These are phyloP conservation scores for Bacidia rubella DNA, from an alignment of 495 filamentous ascomycete species.

Conservation along the genomic window DNA sequence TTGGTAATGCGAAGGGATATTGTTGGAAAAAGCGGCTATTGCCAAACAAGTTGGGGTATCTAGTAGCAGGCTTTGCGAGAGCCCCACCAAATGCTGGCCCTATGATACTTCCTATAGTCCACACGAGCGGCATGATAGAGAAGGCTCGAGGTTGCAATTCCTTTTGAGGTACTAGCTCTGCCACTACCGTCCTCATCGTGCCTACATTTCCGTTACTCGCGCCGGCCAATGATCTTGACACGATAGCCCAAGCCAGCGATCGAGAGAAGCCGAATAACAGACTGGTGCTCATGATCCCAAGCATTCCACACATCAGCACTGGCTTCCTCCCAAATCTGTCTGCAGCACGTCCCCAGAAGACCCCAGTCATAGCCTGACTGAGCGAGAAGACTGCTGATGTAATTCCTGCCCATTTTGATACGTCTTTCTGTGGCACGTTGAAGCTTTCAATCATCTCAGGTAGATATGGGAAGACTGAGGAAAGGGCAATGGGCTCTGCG, in stretches of 20 bases:
- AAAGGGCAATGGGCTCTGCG: slow-evolving; percentile 48
- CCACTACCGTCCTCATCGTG: slow-evolving; percentile 69
- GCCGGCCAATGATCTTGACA: slow-evolving; percentile 53
- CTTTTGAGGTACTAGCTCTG: slow-evolving; percentile 69
- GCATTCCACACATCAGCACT: slow-evolving; percentile 53
- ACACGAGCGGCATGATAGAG: slow-evolving; percentile 68
- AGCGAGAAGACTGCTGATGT: slow-evolving; percentile 60
- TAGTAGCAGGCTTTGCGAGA: slow-evolving; percentile 60
- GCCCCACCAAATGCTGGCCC: slow-evolving; percentile 80
- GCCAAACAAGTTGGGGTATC: slow-evolving; percentile 56
- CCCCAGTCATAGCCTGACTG: slow-evolving; percentile 57
- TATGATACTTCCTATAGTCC: slow-evolving; percentile 74
- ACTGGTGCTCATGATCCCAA: slow-evolving; percentile 58
- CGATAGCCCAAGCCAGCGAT: slow-evolving; percentile 56
- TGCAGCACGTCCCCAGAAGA: slow-evolving; percentile 66
- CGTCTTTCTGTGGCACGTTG: slow-evolving; percentile 52
- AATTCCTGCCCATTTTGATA: slow-evolving; percentile 67
- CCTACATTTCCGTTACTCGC: slow-evolving; percentile 66
- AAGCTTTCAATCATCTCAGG: slow-evolving; percentile 80
- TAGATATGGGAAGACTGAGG: slow-evolving; percentile 58
- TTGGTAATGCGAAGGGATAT: slow-evolving; percentile 74
- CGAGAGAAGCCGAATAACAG: slow-evolving; percentile 68
- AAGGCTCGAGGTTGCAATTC: slow-evolving; percentile 73
- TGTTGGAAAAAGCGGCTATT: slow-evolving; percentile 49
- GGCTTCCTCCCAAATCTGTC: slow-evolving; percentile 66